These are phyloP conservation scores for Cystobasidium onofrii DNA, from an alignment of 768 basidiomycete genomes.

Conservation along the genomic window DNA sequence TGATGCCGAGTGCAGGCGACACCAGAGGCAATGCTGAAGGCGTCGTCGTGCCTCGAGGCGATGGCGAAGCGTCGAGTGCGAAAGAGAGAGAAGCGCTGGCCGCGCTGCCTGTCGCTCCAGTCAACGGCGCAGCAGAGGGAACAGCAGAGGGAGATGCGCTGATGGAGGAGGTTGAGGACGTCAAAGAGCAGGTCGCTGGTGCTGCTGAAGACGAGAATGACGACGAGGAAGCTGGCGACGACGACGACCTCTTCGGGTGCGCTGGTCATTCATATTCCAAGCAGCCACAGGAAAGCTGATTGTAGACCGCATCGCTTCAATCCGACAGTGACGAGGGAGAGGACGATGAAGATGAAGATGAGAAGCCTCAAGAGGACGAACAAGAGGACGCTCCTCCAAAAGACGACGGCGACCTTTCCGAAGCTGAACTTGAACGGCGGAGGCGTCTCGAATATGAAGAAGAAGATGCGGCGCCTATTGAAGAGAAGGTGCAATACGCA, in stretches of 20 bases:
- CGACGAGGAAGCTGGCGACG: constrained; percentile 33
- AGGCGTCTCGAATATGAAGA: constrained; percentile 46
- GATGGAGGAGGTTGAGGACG: constrained; percentile 9
- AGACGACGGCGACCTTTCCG: constrained; percentile 54
- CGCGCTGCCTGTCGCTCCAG: constrained; percentile 6
- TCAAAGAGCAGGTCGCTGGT: constrained; percentile 1
- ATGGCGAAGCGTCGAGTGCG: constrained; percentile 1
- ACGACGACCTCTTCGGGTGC: constrained; percentile 39
- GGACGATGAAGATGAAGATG: neutral
- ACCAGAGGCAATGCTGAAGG: neutral
- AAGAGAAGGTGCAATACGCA: constrained; percentile 42
- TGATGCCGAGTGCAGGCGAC: neutral
- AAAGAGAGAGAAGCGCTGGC: neutral
- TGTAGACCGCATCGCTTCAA: neutral
- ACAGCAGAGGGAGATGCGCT: constrained; percentile 12
- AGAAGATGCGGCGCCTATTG: constrained; percentile 39
- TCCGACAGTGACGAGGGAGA: constrained; percentile 23
- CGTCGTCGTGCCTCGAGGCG: constrained; percentile 3
- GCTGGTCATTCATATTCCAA: neutral
- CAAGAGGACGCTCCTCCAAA: constrained; percentile 10
- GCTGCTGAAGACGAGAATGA: constrained; percentile 12
- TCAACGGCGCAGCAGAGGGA: constrained; percentile 17
- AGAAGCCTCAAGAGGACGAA: neutral
- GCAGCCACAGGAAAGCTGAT: neutral
- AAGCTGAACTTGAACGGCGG: constrained; percentile 34